Conservation (phyloP, 495 filamentous ascomycete species). For the Peziza echinospora region DNA sequence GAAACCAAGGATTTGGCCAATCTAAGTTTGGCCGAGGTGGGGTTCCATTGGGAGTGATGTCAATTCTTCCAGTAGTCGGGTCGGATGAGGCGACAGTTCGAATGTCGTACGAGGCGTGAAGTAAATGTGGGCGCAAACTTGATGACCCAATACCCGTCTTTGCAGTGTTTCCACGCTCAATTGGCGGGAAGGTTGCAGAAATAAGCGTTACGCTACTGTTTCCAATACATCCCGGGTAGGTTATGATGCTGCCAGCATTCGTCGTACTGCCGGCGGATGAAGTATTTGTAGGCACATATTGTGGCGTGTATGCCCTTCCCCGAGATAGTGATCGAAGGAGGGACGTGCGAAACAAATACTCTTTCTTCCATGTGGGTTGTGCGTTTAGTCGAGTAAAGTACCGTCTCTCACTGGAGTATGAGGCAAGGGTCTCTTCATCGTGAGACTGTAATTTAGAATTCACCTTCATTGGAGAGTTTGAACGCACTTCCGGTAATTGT, state of each 20-base stretch:
- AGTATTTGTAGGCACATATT: constrained; percentile 1
- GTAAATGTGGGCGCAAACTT: background rate
- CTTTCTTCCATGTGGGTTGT: constrained; percentile 16
- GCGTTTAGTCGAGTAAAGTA: constrained; percentile 13
- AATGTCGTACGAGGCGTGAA: constrained; percentile 14
- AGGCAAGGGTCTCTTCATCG: constrained; percentile 3
- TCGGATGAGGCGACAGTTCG: constrained; percentile 13
- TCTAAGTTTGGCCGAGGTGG: background rate
- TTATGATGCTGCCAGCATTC: constrained; percentile 12
- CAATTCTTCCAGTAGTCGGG: constrained; percentile 11
- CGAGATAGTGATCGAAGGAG: constrained; percentile 11
- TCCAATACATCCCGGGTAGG: constrained; percentile 11
- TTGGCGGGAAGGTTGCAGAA: constrained; percentile 12
- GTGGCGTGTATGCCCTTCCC: constrained; percentile 6
- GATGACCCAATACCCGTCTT: background rate
- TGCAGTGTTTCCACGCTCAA: constrained; percentile 5
- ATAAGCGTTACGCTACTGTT: constrained; percentile 16
- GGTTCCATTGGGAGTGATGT: background rate
- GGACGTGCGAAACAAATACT: constrained; percentile 18
- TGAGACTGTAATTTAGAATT: constrained; percentile 3
- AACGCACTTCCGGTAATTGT: constrained; percentile 2
- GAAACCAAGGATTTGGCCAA: background rate
- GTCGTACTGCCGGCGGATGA: constrained; percentile 1
- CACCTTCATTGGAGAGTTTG: background rate
- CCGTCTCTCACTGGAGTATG: constrained; percentile 16